Percentiles rank a stretch among this genome's conserved stretches.
Evolutionary conservation across 306 rosid species (phyloP).

Genomic region (Coriaria nepalensis): DNA sequence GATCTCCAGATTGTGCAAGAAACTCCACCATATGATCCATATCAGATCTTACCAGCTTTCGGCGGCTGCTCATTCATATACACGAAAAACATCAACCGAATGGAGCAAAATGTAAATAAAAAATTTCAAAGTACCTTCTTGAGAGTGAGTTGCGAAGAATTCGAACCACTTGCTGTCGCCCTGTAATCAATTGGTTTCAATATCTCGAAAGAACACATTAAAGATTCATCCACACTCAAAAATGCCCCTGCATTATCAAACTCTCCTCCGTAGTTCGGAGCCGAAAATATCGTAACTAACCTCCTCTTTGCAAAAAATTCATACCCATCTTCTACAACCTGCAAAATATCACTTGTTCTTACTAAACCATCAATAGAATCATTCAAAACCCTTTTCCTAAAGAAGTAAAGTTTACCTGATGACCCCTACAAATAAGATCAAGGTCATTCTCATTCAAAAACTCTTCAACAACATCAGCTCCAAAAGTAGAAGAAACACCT

Average conservation of each 20-base stretch:
- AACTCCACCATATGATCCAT: no score
- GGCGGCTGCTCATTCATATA: conserved; percentile 43
- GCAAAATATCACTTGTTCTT: conserved; percentile 4
- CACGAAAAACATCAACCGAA: neutral
- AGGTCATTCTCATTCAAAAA: conserved; percentile 66
- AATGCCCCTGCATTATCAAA: conserved; percentile 76
- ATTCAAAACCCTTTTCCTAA: conserved; percentile 1
- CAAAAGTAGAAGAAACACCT: conserved; percentile 65
- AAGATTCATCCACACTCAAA: conserved; percentile 57
- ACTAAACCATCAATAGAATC: neutral
- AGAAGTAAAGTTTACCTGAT: conserved; percentile 44
- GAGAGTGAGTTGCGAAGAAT: conserved; percentile 20
- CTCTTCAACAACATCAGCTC: conserved; percentile 36
- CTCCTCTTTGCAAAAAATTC: conserved; percentile 65
- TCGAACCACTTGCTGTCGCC: conserved; percentile 34
- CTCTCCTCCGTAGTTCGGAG: conserved; percentile 86
- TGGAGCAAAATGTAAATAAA: neutral
- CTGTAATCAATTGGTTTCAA: conserved; percentile 39
- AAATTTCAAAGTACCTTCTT: conserved; percentile 34
- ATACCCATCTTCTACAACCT: conserved; percentile 92
- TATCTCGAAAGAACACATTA: conserved; percentile 71
- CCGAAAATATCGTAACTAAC: conserved; percentile 79
- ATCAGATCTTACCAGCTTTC: conserved; percentile 35
- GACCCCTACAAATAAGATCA: conserved; percentile 77
- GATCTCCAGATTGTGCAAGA: no score